Evolutionary conservation across 148 eudicot genomes (phyloP).

Genomic region (Camellia granthamiana): DNA sequence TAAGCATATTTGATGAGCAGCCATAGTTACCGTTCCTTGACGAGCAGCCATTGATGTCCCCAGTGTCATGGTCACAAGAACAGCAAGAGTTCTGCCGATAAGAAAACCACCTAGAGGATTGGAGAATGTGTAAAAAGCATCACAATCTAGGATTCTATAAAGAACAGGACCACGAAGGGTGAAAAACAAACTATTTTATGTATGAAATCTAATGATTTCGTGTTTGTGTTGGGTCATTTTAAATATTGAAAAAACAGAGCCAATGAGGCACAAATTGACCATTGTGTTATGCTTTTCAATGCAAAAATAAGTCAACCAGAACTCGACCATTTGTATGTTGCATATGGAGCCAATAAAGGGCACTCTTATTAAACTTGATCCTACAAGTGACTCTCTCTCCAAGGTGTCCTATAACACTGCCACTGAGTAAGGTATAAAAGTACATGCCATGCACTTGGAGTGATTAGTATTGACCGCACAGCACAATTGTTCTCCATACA

Average conservation of each 20-base stretch:
- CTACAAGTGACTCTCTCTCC: background rate
- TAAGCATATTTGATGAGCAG: slow-evolving; percentile 78
- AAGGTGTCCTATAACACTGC: background rate
- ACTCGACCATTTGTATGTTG: background rate
- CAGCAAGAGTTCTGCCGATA: slow-evolving; percentile 70
- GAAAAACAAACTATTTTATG: background rate
- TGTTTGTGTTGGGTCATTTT: background rate
- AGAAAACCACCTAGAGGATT: slow-evolving; percentile 60
- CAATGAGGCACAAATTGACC: background rate
- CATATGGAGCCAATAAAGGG: background rate
- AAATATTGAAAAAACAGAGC: background rate
- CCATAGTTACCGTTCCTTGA: slow-evolving; percentile 75
- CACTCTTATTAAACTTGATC: background rate
- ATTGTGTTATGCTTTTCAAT: background rate
- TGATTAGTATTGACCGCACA: background rate
- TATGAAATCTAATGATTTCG: background rate
- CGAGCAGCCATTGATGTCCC: slow-evolving; percentile 88
- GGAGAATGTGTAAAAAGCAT: slow-evolving; percentile 1
- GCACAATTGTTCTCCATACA: background rate
- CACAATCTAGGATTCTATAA: too few relatives aligned
- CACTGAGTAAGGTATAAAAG: background rate
- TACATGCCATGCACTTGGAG: background rate
- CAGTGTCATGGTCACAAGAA: slow-evolving; percentile 57
- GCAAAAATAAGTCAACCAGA: background rate
- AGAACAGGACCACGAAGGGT: background rate